A percentile compares a stretch with the other conserved stretches of the same genome.
Evolutionary conservation across 768 basidiomycete genomes (phyloP).

Genomic region (Omphalotus guepiniiformis): DNA sequence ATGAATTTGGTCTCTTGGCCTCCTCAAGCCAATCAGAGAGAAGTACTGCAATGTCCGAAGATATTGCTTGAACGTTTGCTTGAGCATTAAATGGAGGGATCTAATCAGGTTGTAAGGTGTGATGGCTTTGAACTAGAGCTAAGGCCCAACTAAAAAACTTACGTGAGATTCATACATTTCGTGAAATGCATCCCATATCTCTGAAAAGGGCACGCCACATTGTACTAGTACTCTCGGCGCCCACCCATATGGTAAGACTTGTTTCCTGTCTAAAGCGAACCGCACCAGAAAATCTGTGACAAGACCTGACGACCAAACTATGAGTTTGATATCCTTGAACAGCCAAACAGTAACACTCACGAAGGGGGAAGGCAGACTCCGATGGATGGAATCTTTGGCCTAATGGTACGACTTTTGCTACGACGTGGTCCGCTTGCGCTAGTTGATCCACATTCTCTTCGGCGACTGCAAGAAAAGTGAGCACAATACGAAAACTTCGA

Average conservation of each 20-base stretch:
- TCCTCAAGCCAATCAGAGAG: conserved; percentile 78
- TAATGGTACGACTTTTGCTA: conserved; percentile 61
- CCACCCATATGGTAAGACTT: conserved; percentile 72
- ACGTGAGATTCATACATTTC: conserved; percentile 90
- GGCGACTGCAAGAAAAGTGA: conserved; percentile 35
- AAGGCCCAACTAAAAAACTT: too few relatives aligned
- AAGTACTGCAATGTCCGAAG: conserved; percentile 78
- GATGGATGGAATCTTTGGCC: conserved; percentile 90
- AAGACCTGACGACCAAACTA: conserved; percentile 49
- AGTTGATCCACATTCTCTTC: conserved; percentile 53
- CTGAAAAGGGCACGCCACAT: conserved; percentile 75
- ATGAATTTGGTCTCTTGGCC: conserved; percentile 69
- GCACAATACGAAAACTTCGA: conserved; percentile 1
- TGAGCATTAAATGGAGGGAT: conserved; percentile 83
- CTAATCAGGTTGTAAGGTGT: conserved; percentile 37
- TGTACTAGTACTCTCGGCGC: conserved; percentile 72
- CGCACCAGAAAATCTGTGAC: conserved; percentile 72
- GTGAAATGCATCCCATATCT: conserved; percentile 82
- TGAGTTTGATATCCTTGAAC: background rate
- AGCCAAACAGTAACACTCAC: conserved; percentile 40
- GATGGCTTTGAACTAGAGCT: too few relatives aligned
- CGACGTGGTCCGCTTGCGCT: conserved; percentile 57
- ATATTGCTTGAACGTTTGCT: conserved; percentile 72
- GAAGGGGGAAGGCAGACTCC: conserved; percentile 83
- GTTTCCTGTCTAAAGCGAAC: conserved; percentile 61